Evolutionary conservation across 495 filamentous ascomycete genomes (phyloP), one percentile per base, ranked within the genome.

Genomic region (Pyrenopolyporus hunteri): DNA sequence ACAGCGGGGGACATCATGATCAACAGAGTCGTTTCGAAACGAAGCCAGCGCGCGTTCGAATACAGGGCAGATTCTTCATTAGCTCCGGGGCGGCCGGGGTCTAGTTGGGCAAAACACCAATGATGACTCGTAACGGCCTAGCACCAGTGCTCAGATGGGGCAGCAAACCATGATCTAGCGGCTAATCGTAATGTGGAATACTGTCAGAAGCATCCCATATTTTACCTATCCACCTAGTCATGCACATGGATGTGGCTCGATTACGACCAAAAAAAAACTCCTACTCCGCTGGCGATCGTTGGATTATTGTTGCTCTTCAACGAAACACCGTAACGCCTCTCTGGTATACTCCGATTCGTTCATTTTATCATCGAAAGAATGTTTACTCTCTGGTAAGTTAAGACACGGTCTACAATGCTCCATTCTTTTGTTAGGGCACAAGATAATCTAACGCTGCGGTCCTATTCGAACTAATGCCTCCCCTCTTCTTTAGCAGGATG

Each of bases 21-120:
- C 63, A 32, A 56, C 56, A 39, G 44, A 37, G 19, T 53, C 25
- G 31, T 36, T 54, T 50, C 54, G 58, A 67, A 67, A 62, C 57
- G 48, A 44, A 39, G 44, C 63, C 56, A 66, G 57, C 40, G 32
- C 51, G 43, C 36, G 37, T 62, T 36, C 9, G 48, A 53, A n/a
- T 11, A 63, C 53, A 57, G 53, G 58, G n/a, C n/a, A n/a, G n/a
- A n/a, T n/a, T n/a, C n/a, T n/a, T n/a, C n/a, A n/a, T n/a, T n/a
- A n/a, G n/a, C n/a, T n/a, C n/a, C n/a, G n/a, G n/a, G n/a, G n/a
- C n/a, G n/a, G n/a, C n/a, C n/a, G n/a, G n/a, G 63, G 25, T 40
- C 48, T 43, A 26, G 16, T 16, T 53, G 36, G 35, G 22, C 23
- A 16, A 3, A 48, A 28, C 49, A 50, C 63, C 63, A 66, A 66